Percentiles rank a stretch among this genome's conserved stretches.
Evolutionary conservation across 2,329 filamentous ascomycete species (phyloP).

Genomic region (Penicillium fuscoglaucum): DNA sequence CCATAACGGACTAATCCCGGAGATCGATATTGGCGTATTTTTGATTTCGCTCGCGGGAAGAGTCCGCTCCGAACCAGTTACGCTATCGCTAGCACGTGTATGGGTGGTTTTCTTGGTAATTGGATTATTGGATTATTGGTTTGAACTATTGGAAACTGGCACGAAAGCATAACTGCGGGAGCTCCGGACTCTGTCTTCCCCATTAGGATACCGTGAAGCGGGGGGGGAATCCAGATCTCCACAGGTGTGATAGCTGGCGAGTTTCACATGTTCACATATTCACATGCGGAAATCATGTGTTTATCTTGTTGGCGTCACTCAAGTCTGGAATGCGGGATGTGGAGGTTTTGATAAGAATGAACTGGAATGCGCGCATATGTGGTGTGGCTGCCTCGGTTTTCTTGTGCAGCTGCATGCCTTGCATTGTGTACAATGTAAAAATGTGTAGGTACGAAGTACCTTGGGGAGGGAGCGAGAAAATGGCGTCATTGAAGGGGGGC

Average conservation of each 20-base stretch:
- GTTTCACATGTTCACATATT: constrained; percentile 4
- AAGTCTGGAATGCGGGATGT: neutral
- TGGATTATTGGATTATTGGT: neutral
- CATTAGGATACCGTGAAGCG: neutral
- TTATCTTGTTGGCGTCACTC: neutral
- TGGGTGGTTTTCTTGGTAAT: neutral
- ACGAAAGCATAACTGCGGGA: neutral
- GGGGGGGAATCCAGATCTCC: constrained; percentile 1
- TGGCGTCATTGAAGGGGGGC: constrained; percentile 4
- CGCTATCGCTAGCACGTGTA: constrained; percentile 1
- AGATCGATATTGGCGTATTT: neutral
- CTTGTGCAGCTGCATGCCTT: neutral
- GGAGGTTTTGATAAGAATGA: neutral
- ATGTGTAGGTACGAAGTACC: neutral
- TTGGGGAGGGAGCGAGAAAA: neutral
- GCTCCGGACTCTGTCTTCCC: neutral
- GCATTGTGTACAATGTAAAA: neutral
- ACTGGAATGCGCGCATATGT: neutral
- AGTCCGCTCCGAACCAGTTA: neutral
- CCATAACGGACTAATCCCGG: neutral
- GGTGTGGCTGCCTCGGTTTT: neutral
- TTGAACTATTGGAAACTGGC: neutral
- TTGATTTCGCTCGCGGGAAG: neutral
- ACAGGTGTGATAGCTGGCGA: neutral
- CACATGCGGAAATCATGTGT: constrained; percentile 1